Evolutionary conservation across 352 stramenopile species (phyloP), one percentile per base, ranked within the genome.

Genomic region (Globisporangium cystogenes): DNA sequence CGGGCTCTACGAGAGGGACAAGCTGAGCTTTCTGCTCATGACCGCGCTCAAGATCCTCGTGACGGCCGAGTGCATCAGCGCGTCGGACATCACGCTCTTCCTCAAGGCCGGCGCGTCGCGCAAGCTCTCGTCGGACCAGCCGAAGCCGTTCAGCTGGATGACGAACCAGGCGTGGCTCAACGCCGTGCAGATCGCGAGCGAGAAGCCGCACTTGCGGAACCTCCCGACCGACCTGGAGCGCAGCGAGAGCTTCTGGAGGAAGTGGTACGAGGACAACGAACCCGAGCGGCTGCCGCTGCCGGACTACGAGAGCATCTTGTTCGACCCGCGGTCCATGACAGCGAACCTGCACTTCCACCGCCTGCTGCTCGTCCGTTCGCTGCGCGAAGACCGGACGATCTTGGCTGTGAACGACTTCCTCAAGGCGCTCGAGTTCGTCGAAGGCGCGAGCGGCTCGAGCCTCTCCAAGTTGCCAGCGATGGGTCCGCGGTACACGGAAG

Each of bases 241-340:
- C 33, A 88, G 67, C 40, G 82, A 93, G 65, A 65, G 57, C 24
- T 51, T 66, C n/a, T 93, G 82, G 82, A 65, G 69, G 12, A 74
- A 76, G 41, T 93, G 82, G 82, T 87, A 82, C 46, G 82, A 93
- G 41, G 77, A 90, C 47, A 93, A 90, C 59, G 80, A 88, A 50
- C 82, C 82, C 0, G 82, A 93, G 53, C 62, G 69, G 16, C 49
- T 72, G 24, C 64, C 76, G 1, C 45, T 90, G 0, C 82, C 80
- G 0, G 82, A 93, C 46, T 90, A 90, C 57, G 80, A 90, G 31
- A 61, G 55, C 1, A 59, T 86, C 2, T 53, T 90, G 6, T 90
- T 90, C 37, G 75, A 88, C 41, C 64, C 77, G 7, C 68, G 76
- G 23, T 57, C 68, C 0, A 86, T 85, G 57, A 87, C 76, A 0